Conservation (phyloP, 1,284 basidiomycete species). For the Trichosporon sp. region DNA sequence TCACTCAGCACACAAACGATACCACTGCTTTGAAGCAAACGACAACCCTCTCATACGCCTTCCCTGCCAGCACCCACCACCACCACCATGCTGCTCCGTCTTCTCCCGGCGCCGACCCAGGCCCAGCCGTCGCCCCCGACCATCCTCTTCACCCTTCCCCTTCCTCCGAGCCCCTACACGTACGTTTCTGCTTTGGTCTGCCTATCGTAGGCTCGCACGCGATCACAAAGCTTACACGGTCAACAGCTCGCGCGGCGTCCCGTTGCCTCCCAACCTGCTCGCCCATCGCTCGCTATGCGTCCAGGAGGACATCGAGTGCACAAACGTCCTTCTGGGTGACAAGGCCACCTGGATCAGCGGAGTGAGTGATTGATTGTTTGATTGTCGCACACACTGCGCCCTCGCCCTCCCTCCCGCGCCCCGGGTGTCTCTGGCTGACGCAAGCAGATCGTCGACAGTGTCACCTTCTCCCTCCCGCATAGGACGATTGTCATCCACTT, state of each 20-base stretch:
- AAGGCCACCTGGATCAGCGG: conserved; percentile 47
- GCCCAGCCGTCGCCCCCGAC: conserved; percentile 57
- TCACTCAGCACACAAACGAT: background rate
- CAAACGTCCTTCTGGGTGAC: conserved; percentile 46
- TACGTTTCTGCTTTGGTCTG: conserved; percentile 17
- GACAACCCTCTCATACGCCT: background rate
- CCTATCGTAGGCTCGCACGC: background rate
- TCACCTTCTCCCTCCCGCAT: conserved; percentile 43
- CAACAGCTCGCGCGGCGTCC: conserved; percentile 34
- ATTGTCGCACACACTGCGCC: background rate
- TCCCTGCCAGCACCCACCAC: background rate
- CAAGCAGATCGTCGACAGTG: conserved; percentile 41
- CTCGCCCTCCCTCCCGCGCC: no score
- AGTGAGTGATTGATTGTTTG: conserved; percentile 22
- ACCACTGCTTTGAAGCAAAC: background rate
- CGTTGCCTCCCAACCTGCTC: conserved; percentile 46
- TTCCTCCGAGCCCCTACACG: conserved; percentile 55
- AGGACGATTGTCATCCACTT: conserved; percentile 38
- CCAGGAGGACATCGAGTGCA: conserved; percentile 45
- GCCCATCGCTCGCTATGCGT: conserved; percentile 42
- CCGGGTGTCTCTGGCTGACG: background rate
- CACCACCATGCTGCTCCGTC: conserved; percentile 60
- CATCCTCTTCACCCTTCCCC: conserved; percentile 64
- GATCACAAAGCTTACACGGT: background rate
- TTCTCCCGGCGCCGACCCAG: conserved; percentile 54